Conservation (phyloP, 495 filamentous ascomycete genomes). For the Penicillium nucicola region DNA sequence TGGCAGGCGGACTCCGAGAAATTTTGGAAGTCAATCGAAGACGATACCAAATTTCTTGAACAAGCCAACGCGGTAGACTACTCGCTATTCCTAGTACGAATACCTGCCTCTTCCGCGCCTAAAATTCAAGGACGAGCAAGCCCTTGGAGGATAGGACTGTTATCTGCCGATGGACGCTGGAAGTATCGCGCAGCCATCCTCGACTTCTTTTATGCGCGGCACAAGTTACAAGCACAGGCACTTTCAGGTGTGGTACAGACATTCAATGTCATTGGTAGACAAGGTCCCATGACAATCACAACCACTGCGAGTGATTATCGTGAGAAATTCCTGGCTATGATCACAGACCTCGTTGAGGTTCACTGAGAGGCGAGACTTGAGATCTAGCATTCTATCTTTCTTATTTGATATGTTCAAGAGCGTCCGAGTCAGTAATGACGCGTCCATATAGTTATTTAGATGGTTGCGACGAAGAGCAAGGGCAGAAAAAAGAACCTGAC, state of each 20-base stretch:
- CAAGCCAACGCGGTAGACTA: constrained; percentile 65
- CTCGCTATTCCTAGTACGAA: constrained; percentile 63
- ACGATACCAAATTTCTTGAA: constrained; percentile 58
- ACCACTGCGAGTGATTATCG: constrained; percentile 64
- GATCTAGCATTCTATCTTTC: too few species aligned
- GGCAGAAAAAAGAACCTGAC: too few species aligned
- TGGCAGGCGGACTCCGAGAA: constrained; percentile 44
- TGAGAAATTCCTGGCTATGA: constrained; percentile 61
- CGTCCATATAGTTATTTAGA: too few species aligned
- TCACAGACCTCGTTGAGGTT: constrained; percentile 52
- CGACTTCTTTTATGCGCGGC: constrained; percentile 72
- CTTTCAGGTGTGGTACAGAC: constrained; percentile 59
- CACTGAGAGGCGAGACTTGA: constrained; percentile 11
- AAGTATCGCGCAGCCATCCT: constrained; percentile 60
- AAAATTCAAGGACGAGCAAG: constrained; percentile 22
- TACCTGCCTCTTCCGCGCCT: constrained; percentile 37
- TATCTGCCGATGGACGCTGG: constrained; percentile 58
- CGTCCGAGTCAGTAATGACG: too few species aligned
- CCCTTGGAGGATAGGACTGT: constrained; percentile 56
- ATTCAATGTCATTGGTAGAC: constrained; percentile 55
- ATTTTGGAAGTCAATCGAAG: constrained; percentile 46
- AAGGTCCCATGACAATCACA: constrained; percentile 70
- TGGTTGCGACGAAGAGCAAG: too few species aligned
- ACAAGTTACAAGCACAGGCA: constrained; percentile 57
- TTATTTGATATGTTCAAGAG: too few species aligned